Conservation (phyloP, 371 early-diverging fungal genomes). For the Catenaria anguillulae region DNA sequence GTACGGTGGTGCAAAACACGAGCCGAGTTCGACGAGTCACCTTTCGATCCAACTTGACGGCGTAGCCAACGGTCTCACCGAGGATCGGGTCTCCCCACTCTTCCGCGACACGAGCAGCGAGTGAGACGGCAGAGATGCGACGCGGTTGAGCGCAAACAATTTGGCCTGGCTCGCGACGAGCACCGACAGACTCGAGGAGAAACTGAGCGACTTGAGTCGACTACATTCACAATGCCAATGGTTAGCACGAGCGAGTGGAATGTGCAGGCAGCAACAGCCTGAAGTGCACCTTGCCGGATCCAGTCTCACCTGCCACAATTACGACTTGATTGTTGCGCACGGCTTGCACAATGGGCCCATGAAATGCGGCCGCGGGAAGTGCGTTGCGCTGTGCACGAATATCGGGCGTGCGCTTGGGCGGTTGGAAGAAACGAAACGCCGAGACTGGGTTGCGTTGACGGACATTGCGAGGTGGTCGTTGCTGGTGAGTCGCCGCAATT, state of each 20-base stretch:
- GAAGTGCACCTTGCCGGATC: too few species aligned
- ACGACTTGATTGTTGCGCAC: slow-evolving; percentile 25
- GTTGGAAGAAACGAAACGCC: too few species aligned
- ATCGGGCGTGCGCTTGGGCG: slow-evolving; percentile 18
- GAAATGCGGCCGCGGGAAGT: slow-evolving; percentile 44
- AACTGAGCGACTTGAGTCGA: slow-evolving; percentile 33
- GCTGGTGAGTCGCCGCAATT: too few species aligned
- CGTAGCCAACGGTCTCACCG: slow-evolving; percentile 29
- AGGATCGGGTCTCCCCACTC: slow-evolving; percentile 23
- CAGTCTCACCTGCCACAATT: slow-evolving; percentile 38
- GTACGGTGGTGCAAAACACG: slow-evolving; percentile 40
- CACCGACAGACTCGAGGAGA: slow-evolving; percentile 22
- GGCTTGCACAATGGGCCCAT: slow-evolving; percentile 33
- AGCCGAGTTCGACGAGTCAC: slow-evolving; percentile 22
- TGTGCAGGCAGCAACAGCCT: too few species aligned
- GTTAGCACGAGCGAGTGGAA: too few species aligned
- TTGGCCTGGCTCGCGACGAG: slow-evolving; percentile 12
- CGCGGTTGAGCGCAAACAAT: slow-evolving; percentile 31
- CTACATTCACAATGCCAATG: too few species aligned
- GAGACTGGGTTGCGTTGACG: too few species aligned
- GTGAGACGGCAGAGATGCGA: slow-evolving; percentile 38
- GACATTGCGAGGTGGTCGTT: too few species aligned
- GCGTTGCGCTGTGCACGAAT: slow-evolving; percentile 36
- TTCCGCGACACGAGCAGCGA: slow-evolving; percentile 32
- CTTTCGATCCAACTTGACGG: slow-evolving; percentile 29